Percentiles rank a stretch among this genome's conserved stretches.
These are phyloP conservation scores for Alectoria sarmentosa DNA, from an alignment of 495 filamentous ascomycete species.

Conservation along the genomic window DNA sequence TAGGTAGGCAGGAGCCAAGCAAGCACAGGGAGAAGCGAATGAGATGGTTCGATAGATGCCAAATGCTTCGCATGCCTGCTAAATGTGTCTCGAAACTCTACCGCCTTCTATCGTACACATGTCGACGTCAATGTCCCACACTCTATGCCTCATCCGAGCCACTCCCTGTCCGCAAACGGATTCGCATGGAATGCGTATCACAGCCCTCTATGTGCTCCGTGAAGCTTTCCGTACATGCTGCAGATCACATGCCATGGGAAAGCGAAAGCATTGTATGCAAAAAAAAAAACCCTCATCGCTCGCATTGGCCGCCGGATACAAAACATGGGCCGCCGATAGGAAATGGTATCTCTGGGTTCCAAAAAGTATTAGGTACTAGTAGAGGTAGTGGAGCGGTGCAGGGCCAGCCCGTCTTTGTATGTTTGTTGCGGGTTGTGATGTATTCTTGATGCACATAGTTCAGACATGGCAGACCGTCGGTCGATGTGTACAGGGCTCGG, in stretches of 20 bases:
- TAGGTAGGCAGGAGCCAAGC: no score
- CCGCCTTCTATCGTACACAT: not conserved
- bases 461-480: not conserved
- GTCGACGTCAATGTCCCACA: not conserved
- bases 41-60: not conserved
- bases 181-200: not conserved
- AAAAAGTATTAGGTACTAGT: constrained; percentile 4
- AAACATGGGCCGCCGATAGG: constrained; percentile 5
- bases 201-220: not conserved
- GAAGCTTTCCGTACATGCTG: not conserved
- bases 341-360: constrained; percentile 14
- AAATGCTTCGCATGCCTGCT: not conserved
- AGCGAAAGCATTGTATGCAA: constrained; percentile 10
- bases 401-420: not conserved
- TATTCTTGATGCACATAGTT: not conserved
- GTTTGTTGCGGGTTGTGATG: not conserved
- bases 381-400: not conserved
- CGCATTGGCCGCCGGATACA: constrained; percentile 5
- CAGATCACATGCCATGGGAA: not conserved
- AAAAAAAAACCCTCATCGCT: constrained; percentile 7
- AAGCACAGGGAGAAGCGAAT: not conserved
- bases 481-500: not conserved
- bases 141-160: not conserved
- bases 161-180: not conserved
- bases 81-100: not conserved